These are phyloP conservation scores for Penicillium nordicum DNA, from an alignment of 2,329 filamentous ascomycete species.

Conservation along the genomic window DNA sequence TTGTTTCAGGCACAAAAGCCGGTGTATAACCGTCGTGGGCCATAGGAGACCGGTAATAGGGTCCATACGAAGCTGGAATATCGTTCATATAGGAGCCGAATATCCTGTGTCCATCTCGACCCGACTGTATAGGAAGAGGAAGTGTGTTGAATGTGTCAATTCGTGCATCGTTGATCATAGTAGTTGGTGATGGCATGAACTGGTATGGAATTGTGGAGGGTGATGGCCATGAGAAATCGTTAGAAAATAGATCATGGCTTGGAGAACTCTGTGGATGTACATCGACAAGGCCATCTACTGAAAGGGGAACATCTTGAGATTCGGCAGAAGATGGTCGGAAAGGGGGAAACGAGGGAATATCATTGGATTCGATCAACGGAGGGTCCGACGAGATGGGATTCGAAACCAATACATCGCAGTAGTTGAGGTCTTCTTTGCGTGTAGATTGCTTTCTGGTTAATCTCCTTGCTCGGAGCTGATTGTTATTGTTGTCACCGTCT, in stretches of 20 bases:
- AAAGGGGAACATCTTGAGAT: neutral
- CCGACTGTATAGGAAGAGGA: conserved; percentile 35
- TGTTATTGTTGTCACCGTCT: neutral
- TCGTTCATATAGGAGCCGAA: conserved; percentile 43
- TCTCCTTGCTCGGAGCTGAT: neutral
- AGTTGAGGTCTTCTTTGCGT: neutral
- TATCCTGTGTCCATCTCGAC: conserved; percentile 30
- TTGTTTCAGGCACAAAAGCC: conserved; percentile 41
- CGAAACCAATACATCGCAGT: neutral
- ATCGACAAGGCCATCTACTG: neutral
- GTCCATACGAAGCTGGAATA: conserved; percentile 40
- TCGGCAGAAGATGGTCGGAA: conserved; percentile 2
- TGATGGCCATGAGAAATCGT: conserved; percentile 14
- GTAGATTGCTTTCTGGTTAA: neutral
- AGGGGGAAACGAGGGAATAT: neutral
- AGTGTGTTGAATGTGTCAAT: conserved; percentile 40
- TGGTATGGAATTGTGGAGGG: conserved; percentile 15
- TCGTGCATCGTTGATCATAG: conserved; percentile 35
- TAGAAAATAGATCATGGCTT: conserved; percentile 11
- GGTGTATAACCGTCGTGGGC: conserved; percentile 40
- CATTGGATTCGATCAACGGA: neutral
- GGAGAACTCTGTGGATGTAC: conserved; percentile 6
- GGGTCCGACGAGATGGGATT: neutral
- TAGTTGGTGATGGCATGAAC: conserved; percentile 27
- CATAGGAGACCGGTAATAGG: conserved; percentile 31